A percentile compares a stretch with the other conserved stretches of the same genome.
These are phyloP conservation scores for Neonectria hederae DNA, from an alignment of 2,329 filamentous ascomycete species.

Conservation along the genomic window DNA sequence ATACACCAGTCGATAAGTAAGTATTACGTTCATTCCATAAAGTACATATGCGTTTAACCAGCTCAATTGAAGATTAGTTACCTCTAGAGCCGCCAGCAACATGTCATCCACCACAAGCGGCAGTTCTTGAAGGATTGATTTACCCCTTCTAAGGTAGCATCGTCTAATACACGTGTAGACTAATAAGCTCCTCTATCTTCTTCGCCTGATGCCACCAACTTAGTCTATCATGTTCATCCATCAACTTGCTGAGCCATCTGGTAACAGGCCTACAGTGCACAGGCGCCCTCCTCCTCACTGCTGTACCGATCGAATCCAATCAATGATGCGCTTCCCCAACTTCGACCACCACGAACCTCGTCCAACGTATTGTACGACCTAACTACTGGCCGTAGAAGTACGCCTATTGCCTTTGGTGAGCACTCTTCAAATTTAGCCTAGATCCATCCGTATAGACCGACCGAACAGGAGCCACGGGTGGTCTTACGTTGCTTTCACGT, in stretches of 20 bases:
- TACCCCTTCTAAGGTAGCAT: neutral
- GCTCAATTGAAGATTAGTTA: neutral
- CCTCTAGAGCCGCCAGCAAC: neutral
- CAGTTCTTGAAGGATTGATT: neutral
- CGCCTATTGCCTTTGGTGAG: neutral
- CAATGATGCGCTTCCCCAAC: neutral
- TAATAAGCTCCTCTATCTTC: neutral
- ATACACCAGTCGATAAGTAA: neutral
- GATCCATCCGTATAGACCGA: neutral
- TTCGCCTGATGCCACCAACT: neutral
- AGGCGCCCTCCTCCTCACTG: neutral
- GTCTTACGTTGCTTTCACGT: conserved; percentile 9
- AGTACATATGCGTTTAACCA: neutral
- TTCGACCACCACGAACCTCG: neutral
- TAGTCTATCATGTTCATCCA: neutral
- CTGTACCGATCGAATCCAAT: neutral
- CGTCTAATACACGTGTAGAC: neutral
- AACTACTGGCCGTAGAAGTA: neutral
- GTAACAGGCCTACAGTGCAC: neutral
- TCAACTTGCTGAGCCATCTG: neutral
- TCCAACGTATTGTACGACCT: neutral
- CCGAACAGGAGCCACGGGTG: neutral
- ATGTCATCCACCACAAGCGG: neutral
- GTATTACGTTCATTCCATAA: neutral
- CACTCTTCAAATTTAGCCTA: neutral